A percentile compares a stretch with the other conserved stretches of the same genome.
These are phyloP conservation scores for Xylariaceae sp. DNA, from an alignment of 2,329 filamentous ascomycete species.

Conservation along the genomic window DNA sequence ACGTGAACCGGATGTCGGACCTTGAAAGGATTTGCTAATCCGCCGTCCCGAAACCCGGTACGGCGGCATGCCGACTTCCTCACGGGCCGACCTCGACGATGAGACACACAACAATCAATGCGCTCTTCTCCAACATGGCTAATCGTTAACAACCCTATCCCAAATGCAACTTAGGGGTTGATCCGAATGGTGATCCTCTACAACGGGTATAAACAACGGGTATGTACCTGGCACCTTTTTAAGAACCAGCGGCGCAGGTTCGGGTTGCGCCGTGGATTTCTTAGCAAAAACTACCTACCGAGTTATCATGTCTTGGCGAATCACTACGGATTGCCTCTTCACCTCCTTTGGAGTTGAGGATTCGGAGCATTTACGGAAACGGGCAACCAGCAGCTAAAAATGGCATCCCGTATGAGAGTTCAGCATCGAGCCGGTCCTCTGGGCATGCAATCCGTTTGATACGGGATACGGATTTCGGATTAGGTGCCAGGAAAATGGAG, in stretches of 20 bases:
- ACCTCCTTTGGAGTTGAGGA: background rate
- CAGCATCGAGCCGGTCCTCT: background rate
- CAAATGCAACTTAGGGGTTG: background rate
- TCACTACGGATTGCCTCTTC: background rate
- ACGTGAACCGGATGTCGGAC: too few species aligned
- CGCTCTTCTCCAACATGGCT: too few species aligned
- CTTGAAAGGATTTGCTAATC: too few species aligned
- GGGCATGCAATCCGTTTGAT: background rate
- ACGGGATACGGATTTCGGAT: too few species aligned
- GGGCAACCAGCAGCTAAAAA: background rate
- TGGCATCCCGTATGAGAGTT: background rate
- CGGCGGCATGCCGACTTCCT: too few species aligned
- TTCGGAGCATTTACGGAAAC: background rate
- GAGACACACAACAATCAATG: too few species aligned
- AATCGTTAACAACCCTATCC: background rate
- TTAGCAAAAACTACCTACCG: background rate
- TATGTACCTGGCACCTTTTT: background rate
- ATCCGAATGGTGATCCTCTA: background rate
- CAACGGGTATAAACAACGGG: background rate
- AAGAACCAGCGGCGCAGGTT: background rate
- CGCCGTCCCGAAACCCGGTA: too few species aligned
- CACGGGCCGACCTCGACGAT: too few species aligned
- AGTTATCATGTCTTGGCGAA: background rate
- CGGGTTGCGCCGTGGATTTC: background rate
- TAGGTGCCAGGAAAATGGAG: background rate